Conservation (phyloP, 75 land plant genomes). For the Sequoiadendron giganteum region DNA sequence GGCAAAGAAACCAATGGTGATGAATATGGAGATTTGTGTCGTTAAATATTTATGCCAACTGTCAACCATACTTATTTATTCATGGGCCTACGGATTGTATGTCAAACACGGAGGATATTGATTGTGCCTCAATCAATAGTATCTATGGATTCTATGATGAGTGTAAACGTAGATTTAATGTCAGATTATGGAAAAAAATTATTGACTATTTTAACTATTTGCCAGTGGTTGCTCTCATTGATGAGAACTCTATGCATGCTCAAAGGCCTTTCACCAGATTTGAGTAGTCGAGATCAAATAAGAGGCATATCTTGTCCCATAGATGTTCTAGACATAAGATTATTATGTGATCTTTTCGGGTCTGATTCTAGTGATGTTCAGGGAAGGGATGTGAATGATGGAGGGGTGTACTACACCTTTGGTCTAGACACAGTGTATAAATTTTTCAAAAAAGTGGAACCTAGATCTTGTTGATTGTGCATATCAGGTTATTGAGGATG, state of each 20-base stretch:
- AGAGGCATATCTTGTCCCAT: slow-evolving; percentile 56
- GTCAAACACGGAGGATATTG: too few species aligned
- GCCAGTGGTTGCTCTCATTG: slow-evolving; percentile 80
- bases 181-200: slow-evolving; percentile 79
- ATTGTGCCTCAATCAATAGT: slow-evolving; percentile 79
- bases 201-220: slow-evolving; percentile 78
- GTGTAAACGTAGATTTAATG: slow-evolving; percentile 83
- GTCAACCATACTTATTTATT: too few species aligned
- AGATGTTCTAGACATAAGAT: slow-evolving; percentile 74
- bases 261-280: slow-evolving; percentile 84
- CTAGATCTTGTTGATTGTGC: slow-evolving; percentile 83
- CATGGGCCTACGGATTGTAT: too few species aligned
- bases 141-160: slow-evolving; percentile 88
- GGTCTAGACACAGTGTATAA: slow-evolving; percentile 68
- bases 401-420: slow-evolving; percentile 82
- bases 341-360: slow-evolving; percentile 80
- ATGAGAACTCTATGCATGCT: slow-evolving; percentile 89
- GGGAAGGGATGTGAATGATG: slow-evolving; percentile 84
- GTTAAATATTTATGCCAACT: too few species aligned
- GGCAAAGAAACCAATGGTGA: too few species aligned
- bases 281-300: slow-evolving; percentile 63
- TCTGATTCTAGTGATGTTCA: slow-evolving; percentile 73
- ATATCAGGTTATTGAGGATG: slow-evolving; percentile 87
- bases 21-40: too few species aligned
- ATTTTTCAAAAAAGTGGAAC: slow-evolving; percentile 60